These are phyloP conservation scores for Calonectria pseudoreteaudii DNA, from an alignment of 2,329 filamentous ascomycete genomes.

Conservation along the genomic window DNA sequence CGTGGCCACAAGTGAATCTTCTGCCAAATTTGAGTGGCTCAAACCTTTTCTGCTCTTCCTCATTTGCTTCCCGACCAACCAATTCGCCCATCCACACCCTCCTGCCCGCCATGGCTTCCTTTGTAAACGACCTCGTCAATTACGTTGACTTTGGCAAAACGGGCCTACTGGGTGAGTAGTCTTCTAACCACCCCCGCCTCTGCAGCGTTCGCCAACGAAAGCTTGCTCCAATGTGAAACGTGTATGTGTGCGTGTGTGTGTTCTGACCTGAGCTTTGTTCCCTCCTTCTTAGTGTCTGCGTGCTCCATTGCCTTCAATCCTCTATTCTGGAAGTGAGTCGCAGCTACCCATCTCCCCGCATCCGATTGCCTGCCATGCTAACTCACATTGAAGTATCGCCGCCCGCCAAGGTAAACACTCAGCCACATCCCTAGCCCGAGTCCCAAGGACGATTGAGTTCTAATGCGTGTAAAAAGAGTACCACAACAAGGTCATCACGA, in stretches of 20 bases:
- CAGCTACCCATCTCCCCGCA: conserved; percentile 17
- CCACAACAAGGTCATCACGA: conserved; percentile 88
- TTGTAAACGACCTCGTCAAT: conserved; percentile 63
- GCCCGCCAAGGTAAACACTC: conserved; percentile 77
- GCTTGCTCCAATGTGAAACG: conserved; percentile 28
- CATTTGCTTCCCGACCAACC: background rate
- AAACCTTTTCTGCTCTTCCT: background rate
- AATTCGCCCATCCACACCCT: background rate
- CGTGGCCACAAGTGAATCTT: conserved; percentile 27
- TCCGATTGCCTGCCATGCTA: conserved; percentile 41
- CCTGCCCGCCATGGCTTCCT: conserved; percentile 53
- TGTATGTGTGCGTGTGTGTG: background rate
- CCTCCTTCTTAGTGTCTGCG: conserved; percentile 75
- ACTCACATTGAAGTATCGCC: conserved; percentile 71
- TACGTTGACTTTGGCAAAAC: conserved; percentile 76
- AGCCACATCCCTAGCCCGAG: background rate
- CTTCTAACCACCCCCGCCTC: background rate
- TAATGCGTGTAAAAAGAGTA: conserved; percentile 73
- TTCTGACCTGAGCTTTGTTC: conserved; percentile 30
- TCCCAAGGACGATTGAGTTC: background rate
- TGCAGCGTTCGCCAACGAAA: conserved; percentile 19
- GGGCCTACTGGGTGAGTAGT: conserved; percentile 73
- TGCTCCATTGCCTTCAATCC: conserved; percentile 93
- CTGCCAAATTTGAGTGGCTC: conserved; percentile 27
- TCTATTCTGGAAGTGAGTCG: conserved; percentile 97